Base-by-base conservation (phyloP, 768 basidiomycete genomes). In the Neoboletus brunneissimus region DNA sequence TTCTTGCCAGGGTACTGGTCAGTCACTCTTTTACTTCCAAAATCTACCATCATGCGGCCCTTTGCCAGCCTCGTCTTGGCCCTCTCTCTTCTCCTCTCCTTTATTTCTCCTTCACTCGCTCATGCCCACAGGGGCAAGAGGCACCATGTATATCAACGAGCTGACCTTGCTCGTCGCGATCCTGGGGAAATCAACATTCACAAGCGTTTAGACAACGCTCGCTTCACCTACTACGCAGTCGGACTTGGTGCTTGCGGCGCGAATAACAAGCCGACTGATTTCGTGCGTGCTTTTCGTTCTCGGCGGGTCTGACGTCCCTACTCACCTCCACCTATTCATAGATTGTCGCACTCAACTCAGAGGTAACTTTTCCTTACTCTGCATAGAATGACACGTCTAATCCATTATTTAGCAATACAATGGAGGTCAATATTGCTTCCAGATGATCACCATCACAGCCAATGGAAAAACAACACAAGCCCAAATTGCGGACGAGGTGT, bases 401-500 rank as follows among this genome's bases (percentile, higher is more conserved):
- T 42, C 20, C 29, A 11, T 22, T 13, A 41, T 38, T 46, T 65
- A 86, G 84, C 82, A 87, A 81, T 89, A 71, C 72, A 76, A 72
- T 32, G 61, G 68, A 38, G 78, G 78, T n/a, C 63, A 74, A 50
- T 72, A 81, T 60, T 92, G 90, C 65, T 81, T 73, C 69, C 74
- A 86, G 72, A 70, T 55, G 53, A 85, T 93, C 63, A 82, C 79
- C 23, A 85, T 93, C 63, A 73, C 75, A 3, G 81, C 74, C 67
- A 75, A 77, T 40, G 89, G 89, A 46, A 82, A 82, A 68, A 75
- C 81, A 5, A 68, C 80, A 0, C 64, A 64, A 38, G 90, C 90
- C 8, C 77, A 75, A 7, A 81, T 92, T 59, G 75, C 73, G 61
- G 91, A 93, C 58, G 72, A 79, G 74, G 87, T 86, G 41, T 29